Base-by-base conservation (phyloP, 2,329 filamentous ascomycete species). In the Hymenoscyphus repandus region DNA sequence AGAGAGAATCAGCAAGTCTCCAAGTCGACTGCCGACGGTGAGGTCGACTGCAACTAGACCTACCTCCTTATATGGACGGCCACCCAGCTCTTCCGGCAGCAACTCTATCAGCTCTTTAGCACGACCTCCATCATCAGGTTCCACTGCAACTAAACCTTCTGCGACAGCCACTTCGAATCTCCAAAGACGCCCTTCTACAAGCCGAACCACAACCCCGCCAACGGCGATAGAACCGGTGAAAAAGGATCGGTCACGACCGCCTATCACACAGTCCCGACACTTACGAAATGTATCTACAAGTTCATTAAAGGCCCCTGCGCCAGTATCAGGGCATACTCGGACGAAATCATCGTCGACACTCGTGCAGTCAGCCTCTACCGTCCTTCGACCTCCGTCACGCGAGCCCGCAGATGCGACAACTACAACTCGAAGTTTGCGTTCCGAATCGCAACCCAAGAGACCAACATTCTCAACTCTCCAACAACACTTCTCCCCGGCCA, bases 401-500 rank as follows among this genome's bases (percentile, higher is more conserved):
- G 37, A 41, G 12, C 39, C 54, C 20, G 50, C 49, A 38, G 56
- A 59, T 39, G 49, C 55, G 12, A 32, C 52, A 11, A 18, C 41
- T 18, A 22, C 44, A 41, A 30, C 51, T 31, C 52, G 55, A 51
- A 44, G 50, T 6, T 30, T 54, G 15, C 53, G 51, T 20, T 49
- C 44, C 5, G 58, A 63, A 6, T 36, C 57, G 5, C 56, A 53
- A 38, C 34, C 55, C 3, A 58, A 53, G 34, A 59, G 54, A 51
- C 65, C 64, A 17, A 52, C 58, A 10, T 86, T 86, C 66, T 78
- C 73, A 43, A 84, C 78, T 0, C 74, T 80, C 36, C 82, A 86
- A 58, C 82, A 86, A 58, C 81, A 86, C 68, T 86, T 79, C 69
- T 83, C 80, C 27, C 83, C 84, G 0, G 78, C 78, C 40, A 85